Evolutionary conservation across 2,329 filamentous ascomycete species (phyloP).

Genomic region (Stagonosporopsis chrysanthemi): DNA sequence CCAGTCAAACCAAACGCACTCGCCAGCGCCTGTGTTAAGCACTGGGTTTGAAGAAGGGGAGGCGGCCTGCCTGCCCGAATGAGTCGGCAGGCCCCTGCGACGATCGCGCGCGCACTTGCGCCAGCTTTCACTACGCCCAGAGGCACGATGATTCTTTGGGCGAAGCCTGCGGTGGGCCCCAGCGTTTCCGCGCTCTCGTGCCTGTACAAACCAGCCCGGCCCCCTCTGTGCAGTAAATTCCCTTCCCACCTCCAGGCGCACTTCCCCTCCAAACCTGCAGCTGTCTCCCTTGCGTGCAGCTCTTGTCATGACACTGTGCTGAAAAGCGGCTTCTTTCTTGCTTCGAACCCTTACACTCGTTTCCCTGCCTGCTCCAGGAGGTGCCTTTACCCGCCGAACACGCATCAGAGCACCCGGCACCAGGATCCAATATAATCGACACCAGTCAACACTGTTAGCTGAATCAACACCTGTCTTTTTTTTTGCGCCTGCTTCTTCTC

Average conservation of each 20-base stretch:
- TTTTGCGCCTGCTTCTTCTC: slow-evolving; percentile 22
- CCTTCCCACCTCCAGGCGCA: slow-evolving; percentile 24
- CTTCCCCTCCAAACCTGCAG: slow-evolving; percentile 24
- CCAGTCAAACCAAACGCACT: slow-evolving; percentile 16
- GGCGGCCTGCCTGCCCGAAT: slow-evolving; percentile 26
- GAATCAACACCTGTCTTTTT: slow-evolving; percentile 22
- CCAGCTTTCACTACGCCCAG: slow-evolving; percentile 15
- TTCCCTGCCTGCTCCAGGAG: slow-evolving; percentile 23
- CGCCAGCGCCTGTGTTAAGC: slow-evolving; percentile 13
- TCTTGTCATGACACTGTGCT: slow-evolving; percentile 27
- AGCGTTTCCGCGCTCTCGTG: slow-evolving; percentile 27
- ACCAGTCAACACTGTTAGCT: slow-evolving; percentile 15
- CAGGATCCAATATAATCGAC: slow-evolving; percentile 20
- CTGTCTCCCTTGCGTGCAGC: slow-evolving; percentile 32
- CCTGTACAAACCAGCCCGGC: slow-evolving; percentile 35
- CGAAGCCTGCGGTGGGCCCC: slow-evolving; percentile 17
- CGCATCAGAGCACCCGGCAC: slow-evolving; percentile 1
- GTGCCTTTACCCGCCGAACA: slow-evolving; percentile 14
- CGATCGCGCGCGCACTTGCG: slow-evolving; percentile 28
- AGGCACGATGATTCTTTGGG: slow-evolving; percentile 15
- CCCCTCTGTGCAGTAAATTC: slow-evolving; percentile 27
- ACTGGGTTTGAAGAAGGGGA: slow-evolving; percentile 18
- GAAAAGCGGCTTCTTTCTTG: slow-evolving; percentile 25
- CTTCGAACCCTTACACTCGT: slow-evolving; percentile 37
- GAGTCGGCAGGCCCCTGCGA: slow-evolving; percentile 28